A percentile compares a stretch with the other conserved stretches of the same genome.
Conservation (phyloP, 2,329 filamentous ascomycete genomes). For the Aspergillus phoenicis region DNA sequence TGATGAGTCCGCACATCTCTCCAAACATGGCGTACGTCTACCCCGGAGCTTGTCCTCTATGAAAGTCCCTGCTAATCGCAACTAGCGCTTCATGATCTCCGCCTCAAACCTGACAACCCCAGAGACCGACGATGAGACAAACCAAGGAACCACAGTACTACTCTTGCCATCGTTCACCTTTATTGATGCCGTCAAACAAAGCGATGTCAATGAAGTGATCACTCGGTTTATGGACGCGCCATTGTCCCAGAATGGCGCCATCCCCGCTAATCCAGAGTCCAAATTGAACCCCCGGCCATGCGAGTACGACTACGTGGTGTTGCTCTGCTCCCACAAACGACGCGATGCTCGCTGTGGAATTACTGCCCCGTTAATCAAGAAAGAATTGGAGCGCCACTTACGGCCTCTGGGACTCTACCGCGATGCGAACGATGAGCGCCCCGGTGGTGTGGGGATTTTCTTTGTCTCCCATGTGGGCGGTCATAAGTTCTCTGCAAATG, state of each 20-base stretch:
- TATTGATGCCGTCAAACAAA: slow-evolving; percentile 74
- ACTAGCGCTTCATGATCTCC: slow-evolving; percentile 39
- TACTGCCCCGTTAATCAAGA: slow-evolving; percentile 76
- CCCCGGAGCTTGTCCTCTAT: not conserved
- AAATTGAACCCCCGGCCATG: slow-evolving; percentile 59
- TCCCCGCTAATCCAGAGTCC: slow-evolving; percentile 49
- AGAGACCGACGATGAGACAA: slow-evolving; percentile 11
- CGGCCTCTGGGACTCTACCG: slow-evolving; percentile 76
- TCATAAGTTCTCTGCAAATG: slow-evolving; percentile 90
- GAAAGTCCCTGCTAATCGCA: not conserved
- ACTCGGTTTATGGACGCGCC: slow-evolving; percentile 65
- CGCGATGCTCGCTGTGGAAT: slow-evolving; percentile 90
- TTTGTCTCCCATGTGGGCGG: slow-evolving; percentile 92
- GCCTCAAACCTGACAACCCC: slow-evolving; percentile 37
- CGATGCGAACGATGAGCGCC: slow-evolving; percentile 78
- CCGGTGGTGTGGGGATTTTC: slow-evolving; percentile 85
- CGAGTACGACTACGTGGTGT: slow-evolving; percentile 77
- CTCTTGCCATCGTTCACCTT: slow-evolving; percentile 80
- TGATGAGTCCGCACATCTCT: slow-evolving; percentile 55
- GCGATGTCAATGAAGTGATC: slow-evolving; percentile 66
- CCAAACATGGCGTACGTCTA: slow-evolving; percentile 65
- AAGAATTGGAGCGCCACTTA: slow-evolving; percentile 81
- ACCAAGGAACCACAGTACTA: slow-evolving; percentile 66
- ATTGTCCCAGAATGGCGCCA: slow-evolving; percentile 49
- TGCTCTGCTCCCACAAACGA: slow-evolving; percentile 86